Evolutionary conservation across 202 grass and related monocot genomes (phyloP).

Genomic region (Carex sylvatica): DNA sequence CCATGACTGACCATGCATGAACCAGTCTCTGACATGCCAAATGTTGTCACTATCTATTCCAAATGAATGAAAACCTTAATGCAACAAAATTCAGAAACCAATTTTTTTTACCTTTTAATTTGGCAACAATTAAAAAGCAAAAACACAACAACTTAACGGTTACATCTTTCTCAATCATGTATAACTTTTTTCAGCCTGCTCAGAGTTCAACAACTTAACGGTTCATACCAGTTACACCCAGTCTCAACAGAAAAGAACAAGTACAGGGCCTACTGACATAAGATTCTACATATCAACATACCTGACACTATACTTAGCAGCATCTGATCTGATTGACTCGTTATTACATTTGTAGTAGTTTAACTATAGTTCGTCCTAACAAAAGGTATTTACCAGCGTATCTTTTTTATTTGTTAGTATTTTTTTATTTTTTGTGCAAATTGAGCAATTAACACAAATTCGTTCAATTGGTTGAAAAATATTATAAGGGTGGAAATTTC

Average conservation of each 20-base stretch:
- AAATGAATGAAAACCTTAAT: background rate
- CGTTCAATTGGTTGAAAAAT: too few relatives aligned
- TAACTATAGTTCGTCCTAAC: background rate
- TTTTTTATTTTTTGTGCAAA: too few relatives aligned
- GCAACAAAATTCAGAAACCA: background rate
- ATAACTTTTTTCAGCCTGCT: background rate
- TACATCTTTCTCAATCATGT: background rate
- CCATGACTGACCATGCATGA: conserved; percentile 95
- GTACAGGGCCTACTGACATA: background rate
- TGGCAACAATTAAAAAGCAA: background rate
- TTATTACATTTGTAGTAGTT: background rate
- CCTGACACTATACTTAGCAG: background rate
- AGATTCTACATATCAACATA: background rate
- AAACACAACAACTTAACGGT: too few relatives aligned
- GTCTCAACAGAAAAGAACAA: background rate
- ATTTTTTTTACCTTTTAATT: background rate
- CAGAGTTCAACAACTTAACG: background rate
- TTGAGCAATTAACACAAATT: too few relatives aligned
- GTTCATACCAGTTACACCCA: background rate
- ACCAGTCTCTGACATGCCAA: conserved; percentile 86
- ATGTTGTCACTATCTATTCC: conserved; percentile 79
- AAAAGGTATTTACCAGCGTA: background rate
- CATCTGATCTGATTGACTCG: background rate
- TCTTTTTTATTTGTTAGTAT: too few relatives aligned
- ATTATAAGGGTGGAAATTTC: too few relatives aligned